Conservation (phyloP, 495 filamentous ascomycete species). For the Monascus purpureus region DNA sequence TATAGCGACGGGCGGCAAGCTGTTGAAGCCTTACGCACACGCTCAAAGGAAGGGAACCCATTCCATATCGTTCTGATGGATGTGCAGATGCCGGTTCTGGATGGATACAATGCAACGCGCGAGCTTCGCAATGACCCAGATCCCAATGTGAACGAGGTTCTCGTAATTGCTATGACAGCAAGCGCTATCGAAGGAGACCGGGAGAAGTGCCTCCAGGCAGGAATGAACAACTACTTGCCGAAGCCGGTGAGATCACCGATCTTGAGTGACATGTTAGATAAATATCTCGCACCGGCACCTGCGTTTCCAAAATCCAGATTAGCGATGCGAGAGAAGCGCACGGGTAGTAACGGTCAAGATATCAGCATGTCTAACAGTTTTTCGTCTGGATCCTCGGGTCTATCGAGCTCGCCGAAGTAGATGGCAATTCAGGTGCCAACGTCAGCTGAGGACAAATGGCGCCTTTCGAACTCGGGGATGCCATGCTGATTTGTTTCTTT, state of each 20-base stretch:
- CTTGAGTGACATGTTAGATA: conserved; percentile 61
- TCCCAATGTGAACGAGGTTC: conserved; percentile 55
- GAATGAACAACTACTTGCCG: conserved; percentile 92
- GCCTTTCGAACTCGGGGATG: too few species aligned
- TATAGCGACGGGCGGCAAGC: conserved; percentile 77
- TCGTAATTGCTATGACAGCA: conserved; percentile 91
- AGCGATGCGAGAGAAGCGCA: conserved; percentile 18
- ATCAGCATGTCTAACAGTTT: conserved; percentile 21
- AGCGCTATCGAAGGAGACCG: conserved; percentile 82
- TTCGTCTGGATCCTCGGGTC: conserved; percentile 9
- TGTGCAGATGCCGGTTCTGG: conserved; percentile 86
- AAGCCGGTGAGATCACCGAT: conserved; percentile 72
- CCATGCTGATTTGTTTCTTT: too few species aligned
- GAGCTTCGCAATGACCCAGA: conserved; percentile 61
- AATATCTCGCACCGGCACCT: conserved; percentile 45
- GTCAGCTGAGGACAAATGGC: conserved; percentile 15
- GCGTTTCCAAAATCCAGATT: conserved; percentile 25
- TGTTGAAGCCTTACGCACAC: conserved; percentile 67
- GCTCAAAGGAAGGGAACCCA: conserved; percentile 51
- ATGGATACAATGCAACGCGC: conserved; percentile 86
- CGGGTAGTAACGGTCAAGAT: conserved; percentile 19
- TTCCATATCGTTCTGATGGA: conserved; percentile 80
- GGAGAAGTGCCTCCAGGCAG: conserved; percentile 81
- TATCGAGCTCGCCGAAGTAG: conserved; percentile 13
- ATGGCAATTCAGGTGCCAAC: conserved; percentile 9